Percentiles rank a stretch among this genome's conserved stretches.
These are phyloP conservation scores for Bisporella sp. DNA, from an alignment of 2,329 filamentous ascomycete genomes.

Conservation along the genomic window DNA sequence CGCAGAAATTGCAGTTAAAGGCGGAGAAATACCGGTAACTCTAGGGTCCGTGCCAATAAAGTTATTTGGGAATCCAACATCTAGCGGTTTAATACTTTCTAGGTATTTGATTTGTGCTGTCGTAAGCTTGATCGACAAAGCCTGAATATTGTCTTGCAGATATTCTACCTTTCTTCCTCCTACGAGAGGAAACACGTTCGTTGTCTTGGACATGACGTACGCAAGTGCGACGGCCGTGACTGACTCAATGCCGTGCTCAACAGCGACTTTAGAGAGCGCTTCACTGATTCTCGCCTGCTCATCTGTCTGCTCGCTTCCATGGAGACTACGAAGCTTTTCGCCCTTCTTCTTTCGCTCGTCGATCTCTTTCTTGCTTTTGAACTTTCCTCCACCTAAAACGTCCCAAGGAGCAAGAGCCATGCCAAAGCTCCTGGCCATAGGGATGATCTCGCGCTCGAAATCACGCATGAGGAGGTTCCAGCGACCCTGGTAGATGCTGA, in stretches of 20 bases:
- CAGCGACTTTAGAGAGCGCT: conserved; percentile 44
- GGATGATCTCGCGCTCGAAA: conserved; percentile 50
- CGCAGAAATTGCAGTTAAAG: neutral
- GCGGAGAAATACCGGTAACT: neutral
- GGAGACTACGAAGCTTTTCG: conserved; percentile 12
- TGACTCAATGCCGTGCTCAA: conserved; percentile 42
- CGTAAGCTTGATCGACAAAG: conserved; percentile 42
- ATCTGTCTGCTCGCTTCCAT: conserved; percentile 5
- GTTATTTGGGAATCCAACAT: conserved; percentile 3
- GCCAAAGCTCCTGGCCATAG: conserved; percentile 47
- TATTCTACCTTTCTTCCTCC: conserved; percentile 51
- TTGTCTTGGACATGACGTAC: conserved; percentile 47
- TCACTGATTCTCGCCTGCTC: conserved; percentile 42
- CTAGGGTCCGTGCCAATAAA: conserved; percentile 1
- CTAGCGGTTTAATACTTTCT: conserved; percentile 37
- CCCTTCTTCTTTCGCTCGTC: conserved; percentile 30
- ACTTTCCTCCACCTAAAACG: conserved; percentile 37
- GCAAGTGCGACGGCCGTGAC: conserved; percentile 47
- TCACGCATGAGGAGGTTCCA: conserved; percentile 56
- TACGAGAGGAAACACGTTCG: conserved; percentile 50
- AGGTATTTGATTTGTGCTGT: conserved; percentile 44
- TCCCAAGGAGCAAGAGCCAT: conserved; percentile 50
- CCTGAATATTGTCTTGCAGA: conserved; percentile 46
- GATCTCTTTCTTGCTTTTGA: conserved; percentile 35
- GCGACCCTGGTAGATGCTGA: conserved; percentile 57